Conservation (phyloP, 345 rosid genomes). For the Aquilaria malaccensis region DNA sequence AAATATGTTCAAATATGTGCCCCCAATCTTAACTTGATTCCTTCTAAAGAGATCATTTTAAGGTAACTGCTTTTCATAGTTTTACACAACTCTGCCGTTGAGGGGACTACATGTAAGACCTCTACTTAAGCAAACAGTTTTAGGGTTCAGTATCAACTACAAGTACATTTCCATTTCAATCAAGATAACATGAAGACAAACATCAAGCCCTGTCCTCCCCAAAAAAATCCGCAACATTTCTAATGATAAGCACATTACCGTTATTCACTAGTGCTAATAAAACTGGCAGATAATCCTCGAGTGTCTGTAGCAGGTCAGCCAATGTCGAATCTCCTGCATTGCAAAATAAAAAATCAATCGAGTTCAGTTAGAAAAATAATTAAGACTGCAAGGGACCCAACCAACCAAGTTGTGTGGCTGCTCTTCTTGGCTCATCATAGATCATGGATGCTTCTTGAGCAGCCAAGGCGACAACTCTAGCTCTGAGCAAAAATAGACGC, state of each 20-base stretch:
- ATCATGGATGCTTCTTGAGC: slow-evolving; percentile 54
- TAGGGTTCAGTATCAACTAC: no score
- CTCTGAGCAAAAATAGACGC: slow-evolving; percentile 53
- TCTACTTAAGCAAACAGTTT: no score
- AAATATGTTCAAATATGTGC: background rate
- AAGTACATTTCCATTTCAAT: no score
- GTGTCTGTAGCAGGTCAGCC: slow-evolving; percentile 63
- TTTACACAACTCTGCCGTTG: no score
- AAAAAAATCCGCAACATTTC: no score
- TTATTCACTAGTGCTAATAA: slow-evolving; percentile 51
- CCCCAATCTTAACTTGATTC: no score
- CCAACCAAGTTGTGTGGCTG: slow-evolving; percentile 61
- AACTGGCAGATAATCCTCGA: slow-evolving; percentile 65
- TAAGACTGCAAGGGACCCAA: background rate
- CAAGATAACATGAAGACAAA: no score
- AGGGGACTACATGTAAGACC: no score
- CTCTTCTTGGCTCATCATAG: slow-evolving; percentile 48
- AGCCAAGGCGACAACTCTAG: slow-evolving; percentile 64
- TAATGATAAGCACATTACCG: slow-evolving; percentile 14
- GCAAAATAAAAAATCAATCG: background rate
- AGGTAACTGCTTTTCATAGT: no score
- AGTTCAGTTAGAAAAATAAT: background rate
- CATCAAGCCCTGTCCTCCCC: no score
- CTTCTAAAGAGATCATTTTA: no score
- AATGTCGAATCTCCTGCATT: slow-evolving; percentile 58